phyloP scores from a whole-genome alignment of 179 eudicot genomes.

The Dionaea muscipula region DNA sequence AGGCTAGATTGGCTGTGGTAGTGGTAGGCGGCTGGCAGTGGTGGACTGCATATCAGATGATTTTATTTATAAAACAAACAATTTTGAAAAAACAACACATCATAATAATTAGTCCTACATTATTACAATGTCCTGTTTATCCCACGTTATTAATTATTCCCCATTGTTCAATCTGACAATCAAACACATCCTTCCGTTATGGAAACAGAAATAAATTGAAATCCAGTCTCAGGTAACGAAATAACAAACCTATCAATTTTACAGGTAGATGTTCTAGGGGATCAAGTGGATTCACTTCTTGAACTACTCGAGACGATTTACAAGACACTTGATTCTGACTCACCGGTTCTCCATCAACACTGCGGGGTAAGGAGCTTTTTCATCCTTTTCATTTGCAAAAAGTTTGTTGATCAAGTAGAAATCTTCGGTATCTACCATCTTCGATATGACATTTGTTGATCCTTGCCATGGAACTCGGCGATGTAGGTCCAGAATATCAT shows the following conservation, averaged over 20 bases:
- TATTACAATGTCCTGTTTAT: no score
- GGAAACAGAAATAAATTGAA: not conserved
- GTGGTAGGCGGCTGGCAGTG: no score
- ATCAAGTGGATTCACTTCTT: constrained; percentile 50
- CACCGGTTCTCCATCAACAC: constrained; percentile 29
- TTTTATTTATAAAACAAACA: no score
- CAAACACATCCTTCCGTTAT: not conserved
- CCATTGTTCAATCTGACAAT: no score
- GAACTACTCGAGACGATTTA: constrained; percentile 41
- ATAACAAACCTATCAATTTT: not conserved
- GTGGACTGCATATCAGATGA: no score
- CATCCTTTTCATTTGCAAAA: not conserved
- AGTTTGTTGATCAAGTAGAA: no score
- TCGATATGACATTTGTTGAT: constrained; percentile 3
- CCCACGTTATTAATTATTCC: no score
- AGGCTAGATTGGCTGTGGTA: no score
- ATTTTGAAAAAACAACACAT: no score
- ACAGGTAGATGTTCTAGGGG: constrained; percentile 63
- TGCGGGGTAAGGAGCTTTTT: constrained; percentile 24
- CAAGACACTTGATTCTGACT: constrained; percentile 24
- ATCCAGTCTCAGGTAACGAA: not conserved
- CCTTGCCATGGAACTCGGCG: not conserved
- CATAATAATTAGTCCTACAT: no score
- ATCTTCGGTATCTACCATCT: not conserved
- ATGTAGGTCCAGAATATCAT: constrained; percentile 34